phyloP scores from a whole-genome alignment of 495 filamentous ascomycete genomes.

The Penicillium diatomitis region DNA sequence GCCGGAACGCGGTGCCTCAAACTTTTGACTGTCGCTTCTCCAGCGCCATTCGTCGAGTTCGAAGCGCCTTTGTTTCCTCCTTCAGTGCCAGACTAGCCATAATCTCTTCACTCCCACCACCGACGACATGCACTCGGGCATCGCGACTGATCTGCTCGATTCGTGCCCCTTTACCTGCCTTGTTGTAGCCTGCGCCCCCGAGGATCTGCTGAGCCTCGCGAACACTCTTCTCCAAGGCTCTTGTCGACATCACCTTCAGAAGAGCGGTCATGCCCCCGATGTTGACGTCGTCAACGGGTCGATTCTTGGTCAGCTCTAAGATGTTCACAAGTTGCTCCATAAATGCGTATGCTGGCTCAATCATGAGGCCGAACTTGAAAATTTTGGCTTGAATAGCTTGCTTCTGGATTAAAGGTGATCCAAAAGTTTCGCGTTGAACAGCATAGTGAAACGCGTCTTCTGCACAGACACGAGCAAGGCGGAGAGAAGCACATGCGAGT shows the following conservation, averaged over 20 bases:
- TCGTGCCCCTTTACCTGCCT: constrained; percentile 39
- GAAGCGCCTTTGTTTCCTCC: constrained; percentile 33
- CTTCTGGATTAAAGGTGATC: constrained; percentile 36
- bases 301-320: constrained; percentile 30
- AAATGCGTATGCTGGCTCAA: constrained; percentile 40
- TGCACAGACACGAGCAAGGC: constrained; percentile 38
- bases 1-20: neutral
- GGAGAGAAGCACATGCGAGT: constrained; percentile 32
- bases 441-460: constrained; percentile 43
- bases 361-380: constrained; percentile 39
- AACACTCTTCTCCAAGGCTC: constrained; percentile 46
- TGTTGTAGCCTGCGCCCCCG: constrained; percentile 48
- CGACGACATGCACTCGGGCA: constrained; percentile 48
- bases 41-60: constrained; percentile 22
- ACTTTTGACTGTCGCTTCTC: constrained; percentile 25
- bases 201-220: constrained; percentile 54
- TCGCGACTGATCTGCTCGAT: constrained; percentile 51
- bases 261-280: constrained; percentile 41
- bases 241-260: constrained; percentile 46
- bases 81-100: constrained; percentile 43
- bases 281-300: constrained; percentile 25
- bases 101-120: constrained; percentile 51
- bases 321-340: constrained; percentile 41
- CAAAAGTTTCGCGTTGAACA: constrained; percentile 40
- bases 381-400: constrained; percentile 41